Percentiles rank a stretch among this genome's conserved stretches.
Conservation (phyloP, 371 early-diverging fungal genomes). For the Apophysomyces elegans region DNA sequence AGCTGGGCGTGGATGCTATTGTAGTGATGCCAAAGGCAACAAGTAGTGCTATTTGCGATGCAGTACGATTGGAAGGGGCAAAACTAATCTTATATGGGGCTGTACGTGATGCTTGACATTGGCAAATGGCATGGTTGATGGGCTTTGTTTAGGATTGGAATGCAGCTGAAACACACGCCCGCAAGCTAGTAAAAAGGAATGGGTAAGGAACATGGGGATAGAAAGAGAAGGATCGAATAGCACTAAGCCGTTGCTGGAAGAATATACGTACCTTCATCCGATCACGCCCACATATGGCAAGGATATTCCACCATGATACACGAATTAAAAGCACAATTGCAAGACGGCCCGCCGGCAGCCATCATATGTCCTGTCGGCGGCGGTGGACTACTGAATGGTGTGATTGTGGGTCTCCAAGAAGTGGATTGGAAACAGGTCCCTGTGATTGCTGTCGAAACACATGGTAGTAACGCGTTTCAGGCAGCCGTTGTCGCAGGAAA, state of each 20-base stretch:
- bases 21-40: slow-evolving; percentile 64
- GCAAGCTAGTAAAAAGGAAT: slow-evolving; percentile 54
- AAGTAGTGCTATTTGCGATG: slow-evolving; percentile 55
- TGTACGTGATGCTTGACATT: slow-evolving; percentile 3
- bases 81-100: slow-evolving; percentile 61
- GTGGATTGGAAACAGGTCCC: slow-evolving; percentile 68
- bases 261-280: slow-evolving; percentile 68
- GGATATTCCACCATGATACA: slow-evolving; percentile 67
- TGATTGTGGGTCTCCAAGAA: slow-evolving; percentile 64
- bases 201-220: slow-evolving; percentile 38
- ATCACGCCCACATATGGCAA: slow-evolving; percentile 62
- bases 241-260: slow-evolving; percentile 25
- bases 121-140: not conserved
- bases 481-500: slow-evolving; percentile 66
- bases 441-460: slow-evolving; percentile 75
- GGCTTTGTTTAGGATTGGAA: slow-evolving; percentile 45
- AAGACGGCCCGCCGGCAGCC: slow-evolving; percentile 62
- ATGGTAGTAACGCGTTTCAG: slow-evolving; percentile 75
- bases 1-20: slow-evolving; percentile 60
- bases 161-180: slow-evolving; percentile 58
- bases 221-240: slow-evolving; percentile 6
- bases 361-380: slow-evolving; percentile 75
- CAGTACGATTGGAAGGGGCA: slow-evolving; percentile 66
- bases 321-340: slow-evolving; percentile 69
- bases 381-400: slow-evolving; percentile 72